A percentile compares a stretch with the other conserved stretches of the same genome.
Evolutionary conservation across 805 yeast genomes (phyloP).

Genomic region (Isabelozyma pseudorhagii): DNA sequence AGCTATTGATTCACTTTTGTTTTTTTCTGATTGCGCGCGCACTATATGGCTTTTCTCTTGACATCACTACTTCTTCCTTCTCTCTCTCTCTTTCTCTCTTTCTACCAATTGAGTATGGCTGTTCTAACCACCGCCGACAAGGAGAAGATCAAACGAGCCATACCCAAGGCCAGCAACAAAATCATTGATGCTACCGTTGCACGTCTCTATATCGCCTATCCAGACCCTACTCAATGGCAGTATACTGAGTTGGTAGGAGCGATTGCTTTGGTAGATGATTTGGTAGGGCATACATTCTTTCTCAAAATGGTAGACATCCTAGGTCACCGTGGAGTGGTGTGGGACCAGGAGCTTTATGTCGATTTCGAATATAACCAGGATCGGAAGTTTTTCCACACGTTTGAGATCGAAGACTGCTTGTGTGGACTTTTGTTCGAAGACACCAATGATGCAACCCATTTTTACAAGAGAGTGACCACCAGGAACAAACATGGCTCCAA

Average conservation of each 20-base stretch:
- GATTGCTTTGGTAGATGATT: slow-evolving; percentile 79
- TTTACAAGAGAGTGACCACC: slow-evolving; percentile 69
- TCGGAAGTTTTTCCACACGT: slow-evolving; percentile 89
- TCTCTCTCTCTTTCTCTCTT: neutral
- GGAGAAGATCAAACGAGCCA: slow-evolving; percentile 82
- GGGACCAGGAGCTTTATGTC: slow-evolving; percentile 96
- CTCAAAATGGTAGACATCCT: slow-evolving; percentile 82
- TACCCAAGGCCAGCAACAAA: slow-evolving; percentile 86
- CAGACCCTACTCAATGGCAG: slow-evolving; percentile 76
- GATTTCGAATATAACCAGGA: slow-evolving; percentile 91
- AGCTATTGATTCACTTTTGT: neutral
- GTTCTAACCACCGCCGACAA: slow-evolving; percentile 56
- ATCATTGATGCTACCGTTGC: slow-evolving; percentile 90
- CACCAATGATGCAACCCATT: slow-evolving; percentile 80
- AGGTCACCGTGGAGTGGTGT: slow-evolving; percentile 81
- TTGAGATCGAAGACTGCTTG: slow-evolving; percentile 86
- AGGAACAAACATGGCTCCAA: slow-evolving; percentile 84
- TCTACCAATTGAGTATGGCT: slow-evolving; percentile 24
- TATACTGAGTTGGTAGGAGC: slow-evolving; percentile 92
- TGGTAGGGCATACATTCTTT: slow-evolving; percentile 92
- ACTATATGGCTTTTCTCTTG: neutral
- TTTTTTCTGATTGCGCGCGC: neutral
- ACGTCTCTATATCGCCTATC: slow-evolving; percentile 83
- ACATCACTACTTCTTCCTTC: neutral
- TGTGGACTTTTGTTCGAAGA: slow-evolving; percentile 90